Conservation (phyloP, 2,329 filamentous ascomycete species). For the Aureobasidium sp. region DNA sequence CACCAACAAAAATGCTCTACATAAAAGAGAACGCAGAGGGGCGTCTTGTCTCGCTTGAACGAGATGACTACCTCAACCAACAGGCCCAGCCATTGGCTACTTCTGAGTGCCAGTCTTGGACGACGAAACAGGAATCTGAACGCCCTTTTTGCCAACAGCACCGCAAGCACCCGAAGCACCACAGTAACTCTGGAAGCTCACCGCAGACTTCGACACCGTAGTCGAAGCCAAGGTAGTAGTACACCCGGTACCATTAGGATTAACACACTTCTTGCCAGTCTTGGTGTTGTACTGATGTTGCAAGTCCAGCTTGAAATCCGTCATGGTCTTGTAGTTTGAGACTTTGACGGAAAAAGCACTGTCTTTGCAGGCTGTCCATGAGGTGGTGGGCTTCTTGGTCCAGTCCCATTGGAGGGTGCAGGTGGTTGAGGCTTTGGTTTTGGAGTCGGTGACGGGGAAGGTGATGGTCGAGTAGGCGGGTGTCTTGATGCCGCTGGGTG, state of each 20-base stretch:
- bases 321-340: slow-evolving; percentile 4
- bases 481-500: background rate
- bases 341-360: background rate
- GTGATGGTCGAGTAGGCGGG: background rate
- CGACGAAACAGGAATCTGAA: background rate
- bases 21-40: too few species aligned
- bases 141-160: background rate
- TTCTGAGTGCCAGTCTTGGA: slow-evolving; percentile 11
- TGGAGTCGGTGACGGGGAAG: slow-evolving; percentile 11
- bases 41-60: too few species aligned
- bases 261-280: slow-evolving; percentile 9
- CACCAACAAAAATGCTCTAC: too few species aligned
- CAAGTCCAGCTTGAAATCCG: background rate
- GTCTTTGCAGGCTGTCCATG: slow-evolving; percentile 2
- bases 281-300: slow-evolving; percentile 10
- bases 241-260: background rate
- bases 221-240: background rate
- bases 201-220: background rate
- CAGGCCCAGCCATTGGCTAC: background rate
- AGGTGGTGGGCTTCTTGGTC: background rate
- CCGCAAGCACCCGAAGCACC: slow-evolving; percentile 11
- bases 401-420: slow-evolving; percentile 10
- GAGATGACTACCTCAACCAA: too few species aligned
- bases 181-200: background rate
- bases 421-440: slow-evolving; percentile 4